A percentile compares a stretch with the other conserved stretches of the same genome.
These are phyloP conservation scores for Coccomyxa sp. DNA, from an alignment of 139 green algal species.

Conservation along the genomic window DNA sequence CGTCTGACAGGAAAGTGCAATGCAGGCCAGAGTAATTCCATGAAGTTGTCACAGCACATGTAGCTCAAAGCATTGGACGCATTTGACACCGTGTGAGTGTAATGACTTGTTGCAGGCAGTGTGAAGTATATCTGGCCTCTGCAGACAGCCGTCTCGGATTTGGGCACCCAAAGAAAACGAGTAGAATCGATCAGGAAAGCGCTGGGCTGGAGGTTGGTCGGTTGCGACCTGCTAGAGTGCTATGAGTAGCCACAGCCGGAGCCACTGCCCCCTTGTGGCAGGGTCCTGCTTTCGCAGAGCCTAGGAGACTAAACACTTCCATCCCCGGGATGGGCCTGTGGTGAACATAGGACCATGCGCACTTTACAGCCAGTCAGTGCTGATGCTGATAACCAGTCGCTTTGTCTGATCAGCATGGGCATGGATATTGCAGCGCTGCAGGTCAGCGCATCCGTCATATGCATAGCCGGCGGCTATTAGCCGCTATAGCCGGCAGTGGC, in stretches of 20 bases:
- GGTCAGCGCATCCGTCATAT: too few relatives aligned
- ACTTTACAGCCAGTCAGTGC: too few relatives aligned
- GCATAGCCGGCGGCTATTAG: too few relatives aligned
- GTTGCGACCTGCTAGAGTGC: constrained; percentile 77
- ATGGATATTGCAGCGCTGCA: too few relatives aligned
- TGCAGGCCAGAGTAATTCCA: background rate
- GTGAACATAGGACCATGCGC: too few relatives aligned
- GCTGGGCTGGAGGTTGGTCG: constrained; percentile 64
- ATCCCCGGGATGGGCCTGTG: too few relatives aligned
- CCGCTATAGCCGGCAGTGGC: too few relatives aligned
- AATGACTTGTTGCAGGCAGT: constrained; percentile 27
- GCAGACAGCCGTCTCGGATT: constrained; percentile 60
- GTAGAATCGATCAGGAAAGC: constrained; percentile 42
- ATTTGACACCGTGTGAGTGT: background rate
- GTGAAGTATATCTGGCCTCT: constrained; percentile 82
- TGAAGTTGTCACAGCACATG: background rate
- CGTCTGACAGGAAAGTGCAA: background rate
- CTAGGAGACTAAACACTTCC: too few relatives aligned
- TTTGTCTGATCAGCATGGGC: too few relatives aligned
- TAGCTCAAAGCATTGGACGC: background rate
- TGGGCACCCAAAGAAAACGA: constrained; percentile 59
- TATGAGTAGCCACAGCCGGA: constrained; percentile 23
- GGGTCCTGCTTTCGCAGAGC: too few relatives aligned
- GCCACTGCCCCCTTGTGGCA: too few relatives aligned
- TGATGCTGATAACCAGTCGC: too few relatives aligned